These are phyloP conservation scores for Penicillium janthinellum DNA, from an alignment of 2,329 filamentous ascomycete genomes.

Conservation along the genomic window DNA sequence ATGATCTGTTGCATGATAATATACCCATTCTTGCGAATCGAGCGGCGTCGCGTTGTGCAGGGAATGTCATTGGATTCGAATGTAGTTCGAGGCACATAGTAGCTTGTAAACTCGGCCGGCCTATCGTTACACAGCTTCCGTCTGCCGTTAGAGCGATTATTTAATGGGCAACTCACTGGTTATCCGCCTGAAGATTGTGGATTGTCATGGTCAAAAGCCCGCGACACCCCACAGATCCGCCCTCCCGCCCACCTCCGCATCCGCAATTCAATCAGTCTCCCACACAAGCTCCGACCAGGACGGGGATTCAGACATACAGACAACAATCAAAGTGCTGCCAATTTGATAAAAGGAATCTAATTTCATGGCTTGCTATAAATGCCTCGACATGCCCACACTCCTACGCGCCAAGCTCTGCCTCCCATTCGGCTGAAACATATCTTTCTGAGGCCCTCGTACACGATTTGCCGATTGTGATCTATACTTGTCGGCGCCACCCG, in stretches of 20 bases:
- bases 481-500: too few species aligned
- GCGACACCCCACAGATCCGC: background rate
- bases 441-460: background rate
- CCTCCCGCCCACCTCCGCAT: slow-evolving; percentile 9
- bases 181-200: background rate
- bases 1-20: too few species aligned
- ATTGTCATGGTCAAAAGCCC: background rate
- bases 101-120: too few species aligned
- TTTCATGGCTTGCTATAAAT: background rate
- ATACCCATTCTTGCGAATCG: too few species aligned
- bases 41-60: too few species aligned
- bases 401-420: background rate
- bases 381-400: background rate
- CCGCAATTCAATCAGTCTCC: background rate
- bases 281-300: background rate
- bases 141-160: too few species aligned
- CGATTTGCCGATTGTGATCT: too few species aligned
- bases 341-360: too few species aligned
- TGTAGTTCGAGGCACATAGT: too few species aligned
- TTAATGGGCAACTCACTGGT: too few species aligned
- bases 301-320: background rate
- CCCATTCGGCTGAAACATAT: background rate
- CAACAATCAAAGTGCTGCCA: background rate
- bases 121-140: too few species aligned
- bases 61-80: too few species aligned